Evolutionary conservation across 2,329 filamentous ascomycete species (phyloP).

Genomic region (Paraconiothyrium brasiliense): DNA sequence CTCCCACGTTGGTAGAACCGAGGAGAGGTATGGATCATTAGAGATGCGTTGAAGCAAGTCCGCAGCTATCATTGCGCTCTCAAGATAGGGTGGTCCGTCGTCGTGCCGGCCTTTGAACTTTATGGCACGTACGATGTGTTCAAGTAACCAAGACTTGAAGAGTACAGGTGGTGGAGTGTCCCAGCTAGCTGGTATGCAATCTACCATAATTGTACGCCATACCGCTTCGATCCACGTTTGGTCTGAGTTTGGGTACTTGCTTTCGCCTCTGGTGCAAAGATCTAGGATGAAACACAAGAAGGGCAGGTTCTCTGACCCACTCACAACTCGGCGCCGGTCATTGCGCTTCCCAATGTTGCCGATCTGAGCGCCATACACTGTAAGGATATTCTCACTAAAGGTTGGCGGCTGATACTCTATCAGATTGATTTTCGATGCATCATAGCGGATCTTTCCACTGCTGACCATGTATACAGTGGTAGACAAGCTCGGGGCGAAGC

Average conservation of each 20-base stretch:
- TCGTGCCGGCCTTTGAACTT: neutral
- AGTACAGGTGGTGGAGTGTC: neutral
- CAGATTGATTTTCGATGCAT: neutral
- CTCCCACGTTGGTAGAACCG: constrained; percentile 1
- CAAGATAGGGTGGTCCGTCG: too few relatives aligned
- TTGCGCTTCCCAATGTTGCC: constrained; percentile 4
- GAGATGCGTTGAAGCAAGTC: neutral
- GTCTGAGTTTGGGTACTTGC: constrained; percentile 5
- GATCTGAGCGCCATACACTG: constrained; percentile 3
- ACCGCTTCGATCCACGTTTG: constrained; percentile 9
- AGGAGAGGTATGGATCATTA: neutral
- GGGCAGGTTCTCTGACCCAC: constrained; percentile 3
- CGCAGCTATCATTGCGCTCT: neutral
- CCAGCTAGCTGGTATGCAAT: constrained; percentile 10
- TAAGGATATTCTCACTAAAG: neutral
- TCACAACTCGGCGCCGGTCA: constrained; percentile 1
- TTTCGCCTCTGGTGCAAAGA: neutral
- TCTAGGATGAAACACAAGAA: constrained; percentile 1
- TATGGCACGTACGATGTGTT: constrained; percentile 6
- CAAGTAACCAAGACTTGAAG: constrained; percentile 1
- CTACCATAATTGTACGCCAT: neutral
- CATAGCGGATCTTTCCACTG: neutral
- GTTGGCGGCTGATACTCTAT: neutral
- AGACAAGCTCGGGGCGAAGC: constrained; percentile 8
- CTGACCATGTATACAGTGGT: constrained; percentile 7